These are phyloP conservation scores for Chaetoceros muelleri DNA, from an alignment of 108 stramenopile genomes.

Conservation along the genomic window DNA sequence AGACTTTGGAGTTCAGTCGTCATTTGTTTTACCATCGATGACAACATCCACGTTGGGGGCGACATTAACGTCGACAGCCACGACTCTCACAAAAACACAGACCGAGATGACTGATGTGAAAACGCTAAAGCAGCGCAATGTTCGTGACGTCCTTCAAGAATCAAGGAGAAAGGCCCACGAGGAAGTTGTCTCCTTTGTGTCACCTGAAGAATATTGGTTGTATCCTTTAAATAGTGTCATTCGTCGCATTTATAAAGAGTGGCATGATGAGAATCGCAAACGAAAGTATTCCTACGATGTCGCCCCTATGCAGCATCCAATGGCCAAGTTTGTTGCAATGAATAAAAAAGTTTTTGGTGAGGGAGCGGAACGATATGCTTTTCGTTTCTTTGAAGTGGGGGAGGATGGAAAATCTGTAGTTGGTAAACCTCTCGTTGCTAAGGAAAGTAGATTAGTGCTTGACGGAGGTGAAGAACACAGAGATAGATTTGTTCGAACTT, in stretches of 20 bases:
- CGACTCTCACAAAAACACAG: not conserved
- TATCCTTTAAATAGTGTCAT: not conserved
- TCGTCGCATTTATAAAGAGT: not conserved
- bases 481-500: not conserved
- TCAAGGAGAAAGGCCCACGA: not conserved
- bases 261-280: not conserved
- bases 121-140: too few relatives aligned
- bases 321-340: constrained; percentile 6
- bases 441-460: constrained; percentile 4
- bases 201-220: not conserved
- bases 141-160: too few relatives aligned
- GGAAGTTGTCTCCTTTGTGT: not conserved
- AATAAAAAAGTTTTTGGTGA: constrained; percentile 9
- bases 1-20: not conserved
- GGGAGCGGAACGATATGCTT: constrained; percentile 10
- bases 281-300: not conserved
- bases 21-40: not conserved
- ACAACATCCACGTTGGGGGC: not conserved
- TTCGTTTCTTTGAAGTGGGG: constrained; percentile 14
- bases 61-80: not conserved
- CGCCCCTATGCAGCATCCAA: constrained; percentile 13
- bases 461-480: not conserved
- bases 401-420: constrained; percentile 10
- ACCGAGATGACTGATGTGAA: not conserved
- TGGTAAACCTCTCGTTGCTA: constrained; percentile 9